A percentile compares a stretch with the other conserved stretches of the same genome.
These are phyloP conservation scores for Aspergillaceae sp. DNA, from an alignment of 2,329 filamentous ascomycete species.

Conservation along the genomic window DNA sequence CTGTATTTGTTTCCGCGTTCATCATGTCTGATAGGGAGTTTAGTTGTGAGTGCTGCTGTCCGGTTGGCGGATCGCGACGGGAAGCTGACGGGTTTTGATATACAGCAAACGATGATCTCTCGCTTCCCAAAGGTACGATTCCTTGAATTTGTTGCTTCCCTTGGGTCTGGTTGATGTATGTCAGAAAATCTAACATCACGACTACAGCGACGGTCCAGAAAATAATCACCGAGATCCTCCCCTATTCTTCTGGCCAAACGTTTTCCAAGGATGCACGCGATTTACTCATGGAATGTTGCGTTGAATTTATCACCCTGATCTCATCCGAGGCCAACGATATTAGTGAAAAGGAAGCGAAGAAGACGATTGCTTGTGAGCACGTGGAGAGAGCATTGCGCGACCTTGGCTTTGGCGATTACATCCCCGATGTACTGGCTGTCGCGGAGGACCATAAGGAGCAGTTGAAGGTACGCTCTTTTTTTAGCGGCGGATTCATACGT, in stretches of 20 bases:
- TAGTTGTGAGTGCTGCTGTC: conserved; percentile 31
- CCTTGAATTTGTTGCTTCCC: not conserved
- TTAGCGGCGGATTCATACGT: conserved; percentile 2
- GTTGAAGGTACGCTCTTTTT: conserved; percentile 61
- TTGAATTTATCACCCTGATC: conserved; percentile 97
- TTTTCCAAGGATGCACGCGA: conserved; percentile 95
- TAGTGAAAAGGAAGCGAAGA: conserved; percentile 96
- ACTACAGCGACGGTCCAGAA: conserved; percentile 58
- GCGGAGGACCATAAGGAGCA: conserved; percentile 87
- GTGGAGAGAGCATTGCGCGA: conserved; percentile 91
- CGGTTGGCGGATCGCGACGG: conserved; percentile 3
- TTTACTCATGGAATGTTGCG: conserved; percentile 93
- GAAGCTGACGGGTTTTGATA: conserved; percentile 13
- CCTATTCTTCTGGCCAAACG: conserved; percentile 64
- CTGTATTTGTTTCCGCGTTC: not conserved
- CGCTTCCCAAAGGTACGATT: conserved; percentile 48
- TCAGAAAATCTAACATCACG: not conserved
- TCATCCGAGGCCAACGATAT: conserved; percentile 99
- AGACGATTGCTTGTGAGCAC: conserved; percentile 97
- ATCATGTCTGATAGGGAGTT: conserved; percentile 51
- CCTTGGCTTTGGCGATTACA: conserved; percentile 86
- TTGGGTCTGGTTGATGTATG: no score
- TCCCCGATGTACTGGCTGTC: conserved; percentile 75
- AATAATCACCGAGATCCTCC: conserved; percentile 90
- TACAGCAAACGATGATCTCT: conserved; percentile 50